These are phyloP conservation scores for Xylariales sp. DNA, from an alignment of 2,329 filamentous ascomycete species.

Conservation along the genomic window DNA sequence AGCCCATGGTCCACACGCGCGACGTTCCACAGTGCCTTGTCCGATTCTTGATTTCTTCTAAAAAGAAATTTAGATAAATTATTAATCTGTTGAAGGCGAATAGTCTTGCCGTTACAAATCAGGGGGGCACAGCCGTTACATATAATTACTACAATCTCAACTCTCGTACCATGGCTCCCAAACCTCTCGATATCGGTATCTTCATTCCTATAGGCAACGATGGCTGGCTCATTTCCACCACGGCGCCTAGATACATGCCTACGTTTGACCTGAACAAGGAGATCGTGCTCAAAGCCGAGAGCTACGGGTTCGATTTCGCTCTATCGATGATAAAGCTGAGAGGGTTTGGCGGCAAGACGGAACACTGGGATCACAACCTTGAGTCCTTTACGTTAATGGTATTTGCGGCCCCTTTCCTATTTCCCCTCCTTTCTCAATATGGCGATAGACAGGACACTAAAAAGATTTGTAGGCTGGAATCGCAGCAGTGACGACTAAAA, in stretches of 20 bases:
- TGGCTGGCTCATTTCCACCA: slow-evolving; percentile 22
- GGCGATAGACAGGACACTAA: not conserved
- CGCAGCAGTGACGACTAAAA: slow-evolving; percentile 20
- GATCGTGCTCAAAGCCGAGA: slow-evolving; percentile 17
- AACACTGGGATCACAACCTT: slow-evolving; percentile 23
- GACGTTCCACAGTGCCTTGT: no score
- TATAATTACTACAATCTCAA: not conserved
- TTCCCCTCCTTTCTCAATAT: not conserved
- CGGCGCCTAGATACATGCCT: slow-evolving; percentile 20
- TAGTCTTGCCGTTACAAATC: no score
- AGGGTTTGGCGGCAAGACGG: slow-evolving; percentile 19
- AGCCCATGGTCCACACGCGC: no score
- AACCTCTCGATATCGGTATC: slow-evolving; percentile 11
- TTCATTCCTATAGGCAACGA: slow-evolving; percentile 20
- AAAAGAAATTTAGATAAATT: no score
- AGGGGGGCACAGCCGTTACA: no score
- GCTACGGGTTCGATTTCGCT: slow-evolving; percentile 18
- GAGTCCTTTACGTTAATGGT: slow-evolving; percentile 21
- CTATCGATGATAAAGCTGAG: slow-evolving; percentile 21
- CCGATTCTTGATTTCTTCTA: no score
- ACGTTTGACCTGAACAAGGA: slow-evolving; percentile 19
- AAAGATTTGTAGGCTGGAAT: slow-evolving; percentile 13
- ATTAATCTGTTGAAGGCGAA: no score
- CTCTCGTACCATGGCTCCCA: slow-evolving; percentile 5
- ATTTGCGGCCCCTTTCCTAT: not conserved